Percentiles rank a stretch among this genome's conserved stretches.
phyloP scores from a whole-genome alignment of 352 stramenopile genomes.

The Globisporangium emineosum region DNA sequence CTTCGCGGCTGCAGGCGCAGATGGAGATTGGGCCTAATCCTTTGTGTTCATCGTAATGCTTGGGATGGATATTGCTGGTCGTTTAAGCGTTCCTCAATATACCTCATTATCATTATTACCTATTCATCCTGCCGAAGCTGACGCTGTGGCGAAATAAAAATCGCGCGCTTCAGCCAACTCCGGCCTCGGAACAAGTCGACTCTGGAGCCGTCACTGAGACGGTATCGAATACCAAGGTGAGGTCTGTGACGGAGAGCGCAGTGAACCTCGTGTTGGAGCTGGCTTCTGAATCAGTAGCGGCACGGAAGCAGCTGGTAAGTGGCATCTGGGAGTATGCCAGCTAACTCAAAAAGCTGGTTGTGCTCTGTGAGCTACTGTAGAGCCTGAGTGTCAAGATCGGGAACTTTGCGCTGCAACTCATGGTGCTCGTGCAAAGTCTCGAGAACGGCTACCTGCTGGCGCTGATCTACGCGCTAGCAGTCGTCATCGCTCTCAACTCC shows the following conservation, averaged over 20 bases:
- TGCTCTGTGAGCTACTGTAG: not conserved
- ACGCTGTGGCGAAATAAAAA: not conserved
- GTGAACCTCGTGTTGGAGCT: not conserved
- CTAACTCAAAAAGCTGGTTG: too few relatives aligned
- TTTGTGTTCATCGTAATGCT: too few relatives aligned
- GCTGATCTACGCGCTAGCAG: not conserved
- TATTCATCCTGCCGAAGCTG: slow-evolving; percentile 14
- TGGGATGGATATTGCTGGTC: too few relatives aligned
- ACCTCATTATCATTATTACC: too few relatives aligned
- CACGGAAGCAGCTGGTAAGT: not conserved
- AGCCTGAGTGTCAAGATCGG: not conserved
- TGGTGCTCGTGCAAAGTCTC: not conserved
- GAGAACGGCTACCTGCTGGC: not conserved
- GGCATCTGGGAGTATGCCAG: too few relatives aligned
- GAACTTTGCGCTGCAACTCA: not conserved
- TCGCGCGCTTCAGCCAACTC: not conserved
- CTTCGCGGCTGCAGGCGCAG: too few relatives aligned
- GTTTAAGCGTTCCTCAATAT: too few relatives aligned
- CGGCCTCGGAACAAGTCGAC: not conserved
- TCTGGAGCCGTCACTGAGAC: too few relatives aligned
- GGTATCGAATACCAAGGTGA: too few relatives aligned
- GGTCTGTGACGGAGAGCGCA: not conserved
- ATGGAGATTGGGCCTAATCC: too few relatives aligned
- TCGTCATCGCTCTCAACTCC: not conserved
- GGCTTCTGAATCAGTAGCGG: not conserved